Percentiles rank a stretch among this genome's conserved stretches.
These are phyloP conservation scores for Penicillium odoratum DNA, from an alignment of 495 filamentous ascomycete species.

Conservation along the genomic window DNA sequence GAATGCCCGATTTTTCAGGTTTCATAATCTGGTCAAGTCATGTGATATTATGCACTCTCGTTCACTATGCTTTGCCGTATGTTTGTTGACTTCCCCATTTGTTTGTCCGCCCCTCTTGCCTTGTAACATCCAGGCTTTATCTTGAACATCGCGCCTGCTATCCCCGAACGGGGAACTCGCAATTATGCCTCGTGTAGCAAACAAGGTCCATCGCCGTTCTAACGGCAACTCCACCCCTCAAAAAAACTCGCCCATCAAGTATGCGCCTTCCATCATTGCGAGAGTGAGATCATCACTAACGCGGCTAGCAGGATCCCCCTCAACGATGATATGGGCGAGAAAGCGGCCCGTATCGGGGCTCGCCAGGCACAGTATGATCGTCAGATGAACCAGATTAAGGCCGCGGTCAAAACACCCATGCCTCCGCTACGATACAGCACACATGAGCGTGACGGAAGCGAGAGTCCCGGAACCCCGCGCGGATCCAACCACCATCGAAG, in stretches of 20 bases:
- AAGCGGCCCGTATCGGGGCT: slow-evolving; percentile 82
- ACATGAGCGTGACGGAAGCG: slow-evolving; percentile 62
- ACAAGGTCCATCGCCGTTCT: slow-evolving; percentile 51
- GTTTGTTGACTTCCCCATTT: slow-evolving; percentile 42
- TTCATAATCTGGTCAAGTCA: not conserved
- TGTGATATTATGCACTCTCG: slow-evolving; percentile 21
- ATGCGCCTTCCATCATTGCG: slow-evolving; percentile 26
- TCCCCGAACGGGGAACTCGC: slow-evolving; percentile 32
- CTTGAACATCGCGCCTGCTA: slow-evolving; percentile 13
- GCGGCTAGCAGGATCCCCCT: slow-evolving; percentile 68
- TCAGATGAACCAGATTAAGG: slow-evolving; percentile 88
- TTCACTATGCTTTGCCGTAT: slow-evolving; percentile 24
- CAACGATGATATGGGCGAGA: slow-evolving; percentile 93
- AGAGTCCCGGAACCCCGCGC: slow-evolving; percentile 66
- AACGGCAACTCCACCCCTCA: slow-evolving; percentile 57
- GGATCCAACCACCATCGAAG: slow-evolving; percentile 47
- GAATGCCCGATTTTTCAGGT: slow-evolving; percentile 12
- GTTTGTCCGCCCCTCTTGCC: slow-evolving; percentile 25
- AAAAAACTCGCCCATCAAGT: slow-evolving; percentile 71
- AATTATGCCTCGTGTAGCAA: slow-evolving; percentile 75
- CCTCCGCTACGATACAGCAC: slow-evolving; percentile 63
- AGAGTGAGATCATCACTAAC: slow-evolving; percentile 11
- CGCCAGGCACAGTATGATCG: slow-evolving; percentile 85
- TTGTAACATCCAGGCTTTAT: slow-evolving; percentile 15
- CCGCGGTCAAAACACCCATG: slow-evolving; percentile 81